Percentiles rank a stretch among this genome's conserved stretches.
Conservation (phyloP, 495 filamentous ascomycete genomes). For the Penicillium dipodomyicola region DNA sequence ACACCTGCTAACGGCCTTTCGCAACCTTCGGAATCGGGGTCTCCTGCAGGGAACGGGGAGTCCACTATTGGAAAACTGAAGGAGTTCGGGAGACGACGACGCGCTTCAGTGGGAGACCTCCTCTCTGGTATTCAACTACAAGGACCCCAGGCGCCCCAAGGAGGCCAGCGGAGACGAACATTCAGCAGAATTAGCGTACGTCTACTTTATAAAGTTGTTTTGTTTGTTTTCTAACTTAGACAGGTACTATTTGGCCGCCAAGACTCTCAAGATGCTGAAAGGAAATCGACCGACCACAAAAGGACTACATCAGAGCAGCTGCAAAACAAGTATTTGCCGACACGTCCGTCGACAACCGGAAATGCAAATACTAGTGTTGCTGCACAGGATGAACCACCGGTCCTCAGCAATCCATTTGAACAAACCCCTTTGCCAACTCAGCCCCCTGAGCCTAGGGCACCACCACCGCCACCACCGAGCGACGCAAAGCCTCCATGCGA, state of each 20-base stretch:
- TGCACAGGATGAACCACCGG: not conserved
- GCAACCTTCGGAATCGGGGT: slow-evolving; percentile 4
- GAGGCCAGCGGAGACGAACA: slow-evolving; percentile 18
- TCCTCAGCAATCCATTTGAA: not conserved
- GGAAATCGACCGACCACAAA: not conserved
- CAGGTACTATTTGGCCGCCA: slow-evolving; percentile 25
- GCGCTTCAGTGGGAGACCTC: slow-evolving; percentile 30
- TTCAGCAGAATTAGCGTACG: slow-evolving; percentile 25
- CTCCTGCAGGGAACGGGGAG: slow-evolving; percentile 13
- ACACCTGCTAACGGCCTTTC: slow-evolving; percentile 30
- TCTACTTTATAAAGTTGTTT: not conserved
- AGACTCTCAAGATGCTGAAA: slow-evolving; percentile 12
- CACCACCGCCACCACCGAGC: not conserved
- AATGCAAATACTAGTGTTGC: not conserved
- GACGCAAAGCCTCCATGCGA: slow-evolving; percentile 1
- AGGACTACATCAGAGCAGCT: slow-evolving; percentile 1
- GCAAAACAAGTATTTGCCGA: slow-evolving; percentile 8
- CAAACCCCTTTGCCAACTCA: slow-evolving; percentile 12
- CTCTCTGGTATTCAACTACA: slow-evolving; percentile 24
- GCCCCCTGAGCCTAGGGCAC: slow-evolving; percentile 1
- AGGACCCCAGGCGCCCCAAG: slow-evolving; percentile 17
- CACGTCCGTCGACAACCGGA: not conserved
- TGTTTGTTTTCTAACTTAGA: slow-evolving; percentile 3
- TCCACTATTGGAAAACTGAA: slow-evolving; percentile 36
- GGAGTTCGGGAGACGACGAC: slow-evolving; percentile 30